Conservation (phyloP, 768 basidiomycete species). For the Tulasnella sp. region DNA sequence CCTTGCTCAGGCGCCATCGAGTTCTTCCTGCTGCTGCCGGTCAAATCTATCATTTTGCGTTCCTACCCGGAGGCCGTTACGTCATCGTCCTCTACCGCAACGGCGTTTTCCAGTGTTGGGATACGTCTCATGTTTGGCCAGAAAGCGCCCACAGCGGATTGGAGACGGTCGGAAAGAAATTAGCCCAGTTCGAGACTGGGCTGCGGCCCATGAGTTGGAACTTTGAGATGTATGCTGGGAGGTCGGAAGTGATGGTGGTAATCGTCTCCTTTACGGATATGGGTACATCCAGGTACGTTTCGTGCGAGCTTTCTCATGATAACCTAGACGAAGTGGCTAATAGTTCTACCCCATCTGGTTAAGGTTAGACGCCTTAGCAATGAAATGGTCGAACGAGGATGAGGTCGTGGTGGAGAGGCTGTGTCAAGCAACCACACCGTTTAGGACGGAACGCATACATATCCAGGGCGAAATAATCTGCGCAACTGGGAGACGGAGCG, state of each 20-base stretch:
- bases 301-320: background rate
- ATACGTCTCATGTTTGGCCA: background rate
- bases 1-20: background rate
- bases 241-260: conserved; percentile 27
- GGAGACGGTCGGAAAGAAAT: conserved; percentile 5
- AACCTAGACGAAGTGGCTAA: too few species aligned
- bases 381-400: background rate
- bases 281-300: background rate
- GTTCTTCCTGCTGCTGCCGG: background rate
- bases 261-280: conserved; percentile 6
- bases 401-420: background rate
- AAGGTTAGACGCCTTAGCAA: conserved; percentile 3
- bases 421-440: conserved; percentile 15
- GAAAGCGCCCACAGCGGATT: background rate
- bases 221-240: conserved; percentile 28
- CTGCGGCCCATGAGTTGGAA: conserved; percentile 29
- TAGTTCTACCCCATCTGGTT: background rate
- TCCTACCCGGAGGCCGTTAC: conserved; percentile 31
- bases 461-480: conserved; percentile 29
- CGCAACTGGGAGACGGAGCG: background rate
- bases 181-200: conserved; percentile 17
- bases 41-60: conserved; percentile 31
- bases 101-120: conserved; percentile 30
- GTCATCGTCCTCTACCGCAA: conserved; percentile 23
- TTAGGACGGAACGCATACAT: conserved; percentile 11